Percentiles rank a stretch among this genome's conserved stretches.
phyloP scores from a whole-genome alignment of 441 rosid species.

The Sinapis alba region DNA sequence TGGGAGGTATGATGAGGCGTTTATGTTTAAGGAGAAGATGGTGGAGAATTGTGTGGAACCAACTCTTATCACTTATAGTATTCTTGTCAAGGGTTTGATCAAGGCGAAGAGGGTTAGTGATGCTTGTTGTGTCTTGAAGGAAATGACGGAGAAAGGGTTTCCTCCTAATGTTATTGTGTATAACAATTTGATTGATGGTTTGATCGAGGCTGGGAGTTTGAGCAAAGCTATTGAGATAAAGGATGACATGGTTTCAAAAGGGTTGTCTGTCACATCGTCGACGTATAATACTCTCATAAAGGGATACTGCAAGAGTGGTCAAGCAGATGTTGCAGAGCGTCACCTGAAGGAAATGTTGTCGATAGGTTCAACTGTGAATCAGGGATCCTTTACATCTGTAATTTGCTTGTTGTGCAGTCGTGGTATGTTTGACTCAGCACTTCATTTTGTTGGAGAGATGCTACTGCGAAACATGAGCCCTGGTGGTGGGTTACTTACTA shows the following conservation, averaged over 20 bases:
- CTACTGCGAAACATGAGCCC: conserved; percentile 65
- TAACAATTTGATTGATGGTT: conserved; percentile 72
- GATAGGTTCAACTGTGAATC: conserved; percentile 50
- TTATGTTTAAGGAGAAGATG: conserved; percentile 65
- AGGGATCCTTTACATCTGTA: conserved; percentile 60
- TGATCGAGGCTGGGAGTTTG: conserved; percentile 58
- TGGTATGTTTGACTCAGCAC: conserved; percentile 57
- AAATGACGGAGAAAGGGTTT: conserved; percentile 62
- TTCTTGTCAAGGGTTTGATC: conserved; percentile 70
- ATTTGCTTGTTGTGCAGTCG: conserved; percentile 54
- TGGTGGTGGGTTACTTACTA: conserved; percentile 63
- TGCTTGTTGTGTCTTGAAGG: conserved; percentile 56
- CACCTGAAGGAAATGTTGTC: conserved; percentile 65
- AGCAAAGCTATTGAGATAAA: conserved; percentile 56
- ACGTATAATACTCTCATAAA: conserved; percentile 69
- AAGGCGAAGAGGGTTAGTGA: conserved; percentile 64
- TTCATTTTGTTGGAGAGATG: conserved; percentile 56
- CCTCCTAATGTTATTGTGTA: conserved; percentile 62
- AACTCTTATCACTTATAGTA: conserved; percentile 61
- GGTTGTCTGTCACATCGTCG: conserved; percentile 60
- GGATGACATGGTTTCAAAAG: conserved; percentile 64
- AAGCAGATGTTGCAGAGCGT: conserved; percentile 53
- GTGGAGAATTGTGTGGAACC: conserved; percentile 49
- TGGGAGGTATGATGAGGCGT: conserved; percentile 58
- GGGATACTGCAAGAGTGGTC: conserved; percentile 60